Evolutionary conservation across 2,329 filamentous ascomycete genomes (phyloP).

Genomic region (Seiridium cupressi): DNA sequence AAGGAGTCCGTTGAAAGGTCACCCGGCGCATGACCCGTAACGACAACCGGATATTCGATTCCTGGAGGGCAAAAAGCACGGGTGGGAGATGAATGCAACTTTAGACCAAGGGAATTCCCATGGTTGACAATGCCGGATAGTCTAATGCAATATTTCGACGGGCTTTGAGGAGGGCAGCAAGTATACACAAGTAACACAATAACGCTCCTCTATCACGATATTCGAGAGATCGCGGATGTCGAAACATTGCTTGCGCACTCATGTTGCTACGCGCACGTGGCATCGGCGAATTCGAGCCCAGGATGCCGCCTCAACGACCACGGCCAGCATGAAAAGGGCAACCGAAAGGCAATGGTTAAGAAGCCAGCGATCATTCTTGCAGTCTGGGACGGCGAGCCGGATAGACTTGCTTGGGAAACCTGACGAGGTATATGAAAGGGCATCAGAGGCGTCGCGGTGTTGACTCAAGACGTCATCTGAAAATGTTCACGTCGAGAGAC

Average conservation of each 20-base stretch:
- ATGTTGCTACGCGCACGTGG: too few species aligned
- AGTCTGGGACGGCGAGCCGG: constrained; percentile 44
- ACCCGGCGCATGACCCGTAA: constrained; percentile 67
- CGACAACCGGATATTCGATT: constrained; percentile 25
- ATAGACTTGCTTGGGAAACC: constrained; percentile 43
- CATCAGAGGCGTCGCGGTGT: constrained; percentile 61
- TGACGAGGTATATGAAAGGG: constrained; percentile 58
- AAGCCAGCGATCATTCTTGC: constrained; percentile 54
- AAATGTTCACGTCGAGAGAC: constrained; percentile 62
- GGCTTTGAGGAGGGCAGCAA: constrained; percentile 47
- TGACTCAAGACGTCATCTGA: constrained; percentile 65
- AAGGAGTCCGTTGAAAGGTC: constrained; percentile 36
- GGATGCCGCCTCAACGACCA: constrained; percentile 45
- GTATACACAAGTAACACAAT: constrained; percentile 34
- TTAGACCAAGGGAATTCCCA: constrained; percentile 59
- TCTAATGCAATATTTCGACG: constrained; percentile 59
- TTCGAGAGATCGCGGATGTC: constrained; percentile 49
- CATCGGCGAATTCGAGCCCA: too few species aligned
- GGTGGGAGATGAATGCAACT: constrained; percentile 48
- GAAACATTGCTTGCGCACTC: constrained; percentile 28
- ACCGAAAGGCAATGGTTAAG: constrained; percentile 78
- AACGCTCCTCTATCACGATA: constrained; percentile 53
- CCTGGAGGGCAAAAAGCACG: constrained; percentile 26
- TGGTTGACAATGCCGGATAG: constrained; percentile 61
- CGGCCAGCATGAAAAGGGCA: constrained; percentile 53